Evolutionary conservation across 2,329 filamentous ascomycete species (phyloP).

Genomic region (Beauveria sp.): DNA sequence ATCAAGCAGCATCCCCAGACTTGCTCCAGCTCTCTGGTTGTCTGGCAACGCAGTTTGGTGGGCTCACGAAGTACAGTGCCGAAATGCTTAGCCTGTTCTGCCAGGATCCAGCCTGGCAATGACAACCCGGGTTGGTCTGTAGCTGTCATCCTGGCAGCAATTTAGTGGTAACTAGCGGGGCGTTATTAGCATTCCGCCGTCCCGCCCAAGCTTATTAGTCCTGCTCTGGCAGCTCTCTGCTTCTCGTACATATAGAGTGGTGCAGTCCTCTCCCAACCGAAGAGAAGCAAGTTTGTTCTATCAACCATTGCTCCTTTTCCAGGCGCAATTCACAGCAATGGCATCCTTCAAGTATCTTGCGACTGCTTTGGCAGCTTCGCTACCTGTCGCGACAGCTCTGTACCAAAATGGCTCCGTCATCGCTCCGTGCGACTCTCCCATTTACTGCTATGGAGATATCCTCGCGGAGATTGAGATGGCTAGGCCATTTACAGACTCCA

Average conservation of each 20-base stretch:
- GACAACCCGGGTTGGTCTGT: not conserved
- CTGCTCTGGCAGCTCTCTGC: not conserved
- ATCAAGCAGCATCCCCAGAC: not conserved
- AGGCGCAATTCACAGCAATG: constrained; percentile 17
- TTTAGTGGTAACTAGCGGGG: constrained; percentile 1
- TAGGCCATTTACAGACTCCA: constrained; percentile 57
- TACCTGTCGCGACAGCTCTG: constrained; percentile 33
- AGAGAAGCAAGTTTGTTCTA: not conserved
- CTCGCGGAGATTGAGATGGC: constrained; percentile 56
- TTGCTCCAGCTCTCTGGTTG: not conserved
- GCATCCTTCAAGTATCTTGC: constrained; percentile 18
- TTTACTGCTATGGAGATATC: constrained; percentile 61
- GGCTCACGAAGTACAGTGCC: not conserved
- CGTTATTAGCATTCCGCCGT: not conserved
- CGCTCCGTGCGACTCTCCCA: constrained; percentile 58
- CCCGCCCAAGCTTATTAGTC: not conserved
- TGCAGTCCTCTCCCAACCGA: not conserved
- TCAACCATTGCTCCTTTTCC: not conserved
- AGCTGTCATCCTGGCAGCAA: not conserved
- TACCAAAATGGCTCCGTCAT: constrained; percentile 53
- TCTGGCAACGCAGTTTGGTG: not conserved
- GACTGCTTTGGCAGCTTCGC: constrained; percentile 22
- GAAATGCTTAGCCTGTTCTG: not conserved
- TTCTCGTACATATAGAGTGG: not conserved
- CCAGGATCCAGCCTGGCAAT: not conserved